Evolutionary conservation across 2,329 filamentous ascomycete genomes (phyloP), one percentile per base, ranked within the genome.

Genomic region (Aspergillus caelatus): DNA sequence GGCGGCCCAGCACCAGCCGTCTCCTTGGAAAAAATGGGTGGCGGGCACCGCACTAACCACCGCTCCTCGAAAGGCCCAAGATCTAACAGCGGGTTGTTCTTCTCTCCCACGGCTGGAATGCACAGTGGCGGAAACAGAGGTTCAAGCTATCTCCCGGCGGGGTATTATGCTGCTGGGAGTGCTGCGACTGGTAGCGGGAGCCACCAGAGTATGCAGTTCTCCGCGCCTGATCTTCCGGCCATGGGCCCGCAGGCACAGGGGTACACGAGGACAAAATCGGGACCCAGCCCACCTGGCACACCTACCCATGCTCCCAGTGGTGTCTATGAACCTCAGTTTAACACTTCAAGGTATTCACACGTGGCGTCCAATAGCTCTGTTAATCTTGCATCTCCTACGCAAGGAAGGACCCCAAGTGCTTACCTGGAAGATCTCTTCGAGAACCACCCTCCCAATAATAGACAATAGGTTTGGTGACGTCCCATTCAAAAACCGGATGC

Each of bases 351-450:
- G 21, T 70, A 71, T 32, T 76, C 73, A 23, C 73, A 79, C 64
- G 68, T 69, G 21, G 75, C 70, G 14, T 77, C 78, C 26, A 77
- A 85, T 50, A 93, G 89, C 74, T 89, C 88, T 5, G 74, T 94
- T 66, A 86, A 85, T 65, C 71, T 89, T 36, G 90, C 88, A 66
- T 83, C 86, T 61, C 85, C 89, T 3, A 83, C 88, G 16, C 89
- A 88, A 59, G 88, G 88, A 62, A 85, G 94, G 62, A 91, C 93
- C 19, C 94, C 94, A 0, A 96, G 92, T 76, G 92, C 93, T 21
- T 97, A 93, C 75, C 83, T 98, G 45, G 94, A 98, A 64, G 93
- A 97, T 76, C 79, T 98, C 57, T 90, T 97, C 65, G 92, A 93
- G 72, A 91, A 91, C 67, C 89, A 93, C 72, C 65, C 68, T 11